Conservation (phyloP, 495 filamentous ascomycete genomes). For the Penicillium samsonianum region DNA sequence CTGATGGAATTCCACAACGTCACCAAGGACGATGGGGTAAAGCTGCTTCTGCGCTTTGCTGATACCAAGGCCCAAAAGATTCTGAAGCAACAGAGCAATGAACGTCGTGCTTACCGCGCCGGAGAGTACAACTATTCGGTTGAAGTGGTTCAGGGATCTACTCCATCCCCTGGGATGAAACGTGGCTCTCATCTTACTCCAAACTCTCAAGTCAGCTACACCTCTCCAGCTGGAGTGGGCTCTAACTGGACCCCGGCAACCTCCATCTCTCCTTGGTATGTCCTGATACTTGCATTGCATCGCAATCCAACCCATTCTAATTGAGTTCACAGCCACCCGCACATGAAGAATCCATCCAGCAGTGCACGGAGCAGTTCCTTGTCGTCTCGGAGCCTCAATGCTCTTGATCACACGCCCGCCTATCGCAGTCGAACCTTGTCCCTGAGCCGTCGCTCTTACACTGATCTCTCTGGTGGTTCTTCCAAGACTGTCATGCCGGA, state of each 20-base stretch:
- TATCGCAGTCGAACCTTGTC: constrained; percentile 30
- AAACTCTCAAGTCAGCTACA: constrained; percentile 44
- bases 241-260: constrained; percentile 51
- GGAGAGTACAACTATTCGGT: constrained; percentile 84
- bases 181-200: constrained; percentile 42
- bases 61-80: constrained; percentile 96
- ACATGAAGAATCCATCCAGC: constrained; percentile 38
- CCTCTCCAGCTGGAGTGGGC: constrained; percentile 42
- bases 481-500: constrained; percentile 36
- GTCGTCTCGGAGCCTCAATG: constrained; percentile 33
- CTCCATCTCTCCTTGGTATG: constrained; percentile 53
- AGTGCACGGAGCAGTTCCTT: constrained; percentile 34
- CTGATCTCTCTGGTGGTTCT: constrained; percentile 35
- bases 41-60: constrained; percentile 92
- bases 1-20: constrained; percentile 76
- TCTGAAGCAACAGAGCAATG: constrained; percentile 89
- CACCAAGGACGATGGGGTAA: constrained; percentile 66
- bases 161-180: constrained; percentile 41
- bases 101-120: constrained; percentile 87
- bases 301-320: constrained; percentile 22
- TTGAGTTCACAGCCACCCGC: constrained; percentile 33
- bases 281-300: not conserved
- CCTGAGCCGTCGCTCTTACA: constrained; percentile 30
- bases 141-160: constrained; percentile 47
- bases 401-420: constrained; percentile 35